These are phyloP conservation scores for Coniophora puteana DNA, from an alignment of 1,284 basidiomycete genomes.

Conservation along the genomic window DNA sequence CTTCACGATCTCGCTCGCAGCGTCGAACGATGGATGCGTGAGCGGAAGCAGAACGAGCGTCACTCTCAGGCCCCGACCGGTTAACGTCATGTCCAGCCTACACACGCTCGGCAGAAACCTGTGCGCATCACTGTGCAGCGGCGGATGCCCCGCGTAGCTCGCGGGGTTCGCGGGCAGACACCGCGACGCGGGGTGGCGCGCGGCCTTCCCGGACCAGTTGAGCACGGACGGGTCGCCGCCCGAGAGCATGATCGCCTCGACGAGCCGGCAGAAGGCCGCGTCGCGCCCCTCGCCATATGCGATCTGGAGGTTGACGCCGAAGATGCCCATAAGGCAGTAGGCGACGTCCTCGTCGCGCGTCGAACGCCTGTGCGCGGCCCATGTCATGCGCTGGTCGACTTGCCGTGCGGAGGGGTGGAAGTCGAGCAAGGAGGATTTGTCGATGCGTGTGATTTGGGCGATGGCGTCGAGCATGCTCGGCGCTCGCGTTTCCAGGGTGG, in stretches of 20 bases:
- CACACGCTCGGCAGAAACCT: too few relatives aligned
- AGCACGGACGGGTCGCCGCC: slow-evolving; percentile 2
- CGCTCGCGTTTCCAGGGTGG: too few relatives aligned
- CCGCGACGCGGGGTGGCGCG: not conserved
- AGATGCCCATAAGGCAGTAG: slow-evolving; percentile 1
- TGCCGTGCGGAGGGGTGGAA: not conserved
- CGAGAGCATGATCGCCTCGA: slow-evolving; percentile 2
- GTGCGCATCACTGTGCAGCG: too few relatives aligned
- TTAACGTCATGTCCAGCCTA: slow-evolving; percentile 1
- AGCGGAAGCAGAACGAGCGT: too few relatives aligned
- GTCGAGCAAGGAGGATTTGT: not conserved
- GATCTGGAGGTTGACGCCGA: not conserved
- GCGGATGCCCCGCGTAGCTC: not conserved
- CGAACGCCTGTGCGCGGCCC: not conserved
- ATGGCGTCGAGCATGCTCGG: not conserved
- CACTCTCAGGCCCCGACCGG: slow-evolving; percentile 4
- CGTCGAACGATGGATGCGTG: too few relatives aligned
- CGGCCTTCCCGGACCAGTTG: slow-evolving; percentile 1
- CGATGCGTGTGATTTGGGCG: not conserved
- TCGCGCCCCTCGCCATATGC: slow-evolving; percentile 3
- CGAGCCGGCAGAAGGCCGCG: slow-evolving; percentile 2
- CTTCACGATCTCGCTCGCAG: too few relatives aligned
- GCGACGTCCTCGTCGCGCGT: not conserved
- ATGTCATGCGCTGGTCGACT: not conserved
- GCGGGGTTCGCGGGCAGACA: not conserved